Conservation (phyloP, 345 rosid species). For the Erysimum cheiranthoides region DNA sequence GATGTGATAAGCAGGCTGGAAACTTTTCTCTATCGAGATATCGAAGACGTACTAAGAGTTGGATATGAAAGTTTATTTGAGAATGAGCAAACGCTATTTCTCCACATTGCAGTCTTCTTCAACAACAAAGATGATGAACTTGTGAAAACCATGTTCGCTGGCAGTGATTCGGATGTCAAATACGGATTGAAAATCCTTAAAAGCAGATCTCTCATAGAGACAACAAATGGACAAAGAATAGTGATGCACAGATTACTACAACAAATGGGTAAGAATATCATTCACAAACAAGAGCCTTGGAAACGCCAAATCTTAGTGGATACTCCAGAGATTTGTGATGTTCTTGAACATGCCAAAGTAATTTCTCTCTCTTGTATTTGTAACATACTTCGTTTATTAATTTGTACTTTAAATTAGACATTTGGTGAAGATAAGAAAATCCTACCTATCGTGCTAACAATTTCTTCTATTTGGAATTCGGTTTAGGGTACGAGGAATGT, state of each 20-base stretch:
- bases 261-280: neutral
- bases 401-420: neutral
- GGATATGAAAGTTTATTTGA: slow-evolving; percentile 44
- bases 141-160: slow-evolving; percentile 5
- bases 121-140: neutral
- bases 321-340: neutral
- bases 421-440: neutral
- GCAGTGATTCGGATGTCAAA: neutral
- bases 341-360: neutral
- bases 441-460: neutral
- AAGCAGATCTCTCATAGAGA: slow-evolving; percentile 29
- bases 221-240: neutral
- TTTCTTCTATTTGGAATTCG: neutral
- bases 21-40: slow-evolving; percentile 23
- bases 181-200: neutral
- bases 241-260: neutral
- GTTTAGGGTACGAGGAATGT: slow-evolving; percentile 26
- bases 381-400: too few species aligned
- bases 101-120: slow-evolving; percentile 48
- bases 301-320: neutral
- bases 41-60: slow-evolving; percentile 21
- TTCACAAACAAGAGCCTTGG: neutral
- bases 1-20: slow-evolving; percentile 7
- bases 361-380: too few species aligned
- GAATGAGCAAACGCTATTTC: slow-evolving; percentile 37